Evolutionary conservation across 352 stramenopile genomes (phyloP).

Genomic region (Phytophthora cryptogea): DNA sequence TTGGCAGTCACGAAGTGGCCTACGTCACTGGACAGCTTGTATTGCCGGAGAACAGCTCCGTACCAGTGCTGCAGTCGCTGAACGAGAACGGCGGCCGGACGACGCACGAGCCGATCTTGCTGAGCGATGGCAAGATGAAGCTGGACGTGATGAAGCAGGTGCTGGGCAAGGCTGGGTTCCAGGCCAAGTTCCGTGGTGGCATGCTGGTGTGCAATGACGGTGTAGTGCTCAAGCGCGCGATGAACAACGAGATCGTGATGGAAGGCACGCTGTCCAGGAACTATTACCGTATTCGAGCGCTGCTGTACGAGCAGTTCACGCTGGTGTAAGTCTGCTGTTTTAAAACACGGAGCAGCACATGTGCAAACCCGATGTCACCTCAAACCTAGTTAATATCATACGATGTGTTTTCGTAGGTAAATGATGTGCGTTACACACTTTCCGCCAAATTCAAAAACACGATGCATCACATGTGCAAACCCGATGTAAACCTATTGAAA

Average conservation of each 20-base stretch:
- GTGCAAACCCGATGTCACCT: not conserved
- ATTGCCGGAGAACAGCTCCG: slow-evolving; percentile 66
- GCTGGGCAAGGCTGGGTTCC: slow-evolving; percentile 83
- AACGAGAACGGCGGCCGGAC: slow-evolving; percentile 40
- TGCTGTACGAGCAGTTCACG: slow-evolving; percentile 90
- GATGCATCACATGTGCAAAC: too few species aligned
- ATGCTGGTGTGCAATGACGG: slow-evolving; percentile 91
- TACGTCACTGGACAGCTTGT: slow-evolving; percentile 83
- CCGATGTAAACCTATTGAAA: too few species aligned
- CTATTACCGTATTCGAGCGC: slow-evolving; percentile 87
- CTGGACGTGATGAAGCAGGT: slow-evolving; percentile 91
- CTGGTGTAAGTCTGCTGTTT: slow-evolving; percentile 52
- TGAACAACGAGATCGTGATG: slow-evolving; percentile 90
- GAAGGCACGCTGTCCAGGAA: slow-evolving; percentile 83
- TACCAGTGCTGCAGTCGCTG: slow-evolving; percentile 71
- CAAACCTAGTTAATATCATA: too few species aligned
- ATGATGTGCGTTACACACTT: too few species aligned
- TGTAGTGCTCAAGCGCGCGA: slow-evolving; percentile 82
- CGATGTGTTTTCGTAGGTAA: too few species aligned
- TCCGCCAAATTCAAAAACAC: too few species aligned
- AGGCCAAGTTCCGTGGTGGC: slow-evolving; percentile 88
- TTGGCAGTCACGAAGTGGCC: slow-evolving; percentile 84
- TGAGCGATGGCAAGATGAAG: slow-evolving; percentile 91
- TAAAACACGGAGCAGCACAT: slow-evolving; percentile 9
- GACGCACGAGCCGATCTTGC: slow-evolving; percentile 78